A percentile compares a stretch with the other conserved stretches of the same genome.
These are phyloP conservation scores for Platanthera zijinensis DNA, from an alignment of 106 monocot species.

Conservation along the genomic window DNA sequence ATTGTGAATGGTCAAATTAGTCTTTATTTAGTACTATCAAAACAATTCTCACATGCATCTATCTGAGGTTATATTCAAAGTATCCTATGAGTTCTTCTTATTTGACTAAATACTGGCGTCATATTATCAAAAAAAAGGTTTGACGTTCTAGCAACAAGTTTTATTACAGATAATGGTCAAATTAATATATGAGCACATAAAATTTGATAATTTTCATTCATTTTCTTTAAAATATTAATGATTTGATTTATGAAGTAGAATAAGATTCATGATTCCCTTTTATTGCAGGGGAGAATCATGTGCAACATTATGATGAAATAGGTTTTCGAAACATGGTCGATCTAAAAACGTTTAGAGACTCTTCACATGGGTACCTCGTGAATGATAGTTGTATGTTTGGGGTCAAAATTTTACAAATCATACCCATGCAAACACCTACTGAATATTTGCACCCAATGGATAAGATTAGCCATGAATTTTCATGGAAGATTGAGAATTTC, in stretches of 20 bases:
- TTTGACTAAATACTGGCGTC: slow-evolving; percentile 2
- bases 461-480: slow-evolving; percentile 7
- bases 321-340: neutral
- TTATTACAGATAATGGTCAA: too few relatives aligned
- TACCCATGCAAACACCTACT: slow-evolving; percentile 1
- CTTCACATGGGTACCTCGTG: neutral
- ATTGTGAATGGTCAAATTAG: slow-evolving; percentile 8
- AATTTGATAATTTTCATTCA: too few relatives aligned
- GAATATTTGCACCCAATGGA: neutral
- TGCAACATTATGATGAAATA: neutral
- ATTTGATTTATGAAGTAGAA: neutral
- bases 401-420: too few relatives aligned
- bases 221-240: too few relatives aligned
- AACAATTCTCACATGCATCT: neutral
- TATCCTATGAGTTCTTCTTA: slow-evolving; percentile 6
- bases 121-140: slow-evolving; percentile 1
- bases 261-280: too few relatives aligned
- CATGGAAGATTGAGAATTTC: slow-evolving; percentile 8
- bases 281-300: slow-evolving; percentile 2
- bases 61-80: neutral
- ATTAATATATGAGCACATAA: too few relatives aligned
- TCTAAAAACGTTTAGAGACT: neutral
- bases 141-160: too few relatives aligned
- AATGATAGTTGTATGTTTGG: slow-evolving; percentile 7
- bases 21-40: slow-evolving; percentile 7